phyloP scores from a whole-genome alignment of 768 basidiomycete species.

The Strobilomyces dryophilus region DNA sequence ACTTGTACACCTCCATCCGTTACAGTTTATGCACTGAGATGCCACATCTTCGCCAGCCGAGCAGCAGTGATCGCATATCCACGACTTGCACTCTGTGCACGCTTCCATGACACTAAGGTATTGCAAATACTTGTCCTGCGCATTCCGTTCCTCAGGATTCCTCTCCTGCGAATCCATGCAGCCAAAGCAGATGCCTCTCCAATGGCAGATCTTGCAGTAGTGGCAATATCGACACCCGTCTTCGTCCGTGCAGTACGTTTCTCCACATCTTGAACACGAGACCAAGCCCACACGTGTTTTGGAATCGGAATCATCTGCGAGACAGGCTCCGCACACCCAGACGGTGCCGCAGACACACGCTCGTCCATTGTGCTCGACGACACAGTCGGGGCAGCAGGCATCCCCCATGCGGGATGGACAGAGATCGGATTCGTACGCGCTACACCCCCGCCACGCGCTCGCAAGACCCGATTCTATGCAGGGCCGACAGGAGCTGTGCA shows the following conservation, averaged over 20 bases:
- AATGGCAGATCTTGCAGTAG: background rate
- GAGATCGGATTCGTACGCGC: background rate
- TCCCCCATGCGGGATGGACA: background rate
- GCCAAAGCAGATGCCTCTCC: background rate
- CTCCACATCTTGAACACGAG: background rate
- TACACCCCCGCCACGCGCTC: background rate
- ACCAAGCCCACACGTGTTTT: background rate
- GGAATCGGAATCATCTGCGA: too few relatives aligned
- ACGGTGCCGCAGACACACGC: background rate
- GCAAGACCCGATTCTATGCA: background rate
- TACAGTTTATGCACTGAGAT: too few relatives aligned
- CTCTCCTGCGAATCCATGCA: background rate
- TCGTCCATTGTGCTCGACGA: background rate
- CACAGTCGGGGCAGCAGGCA: background rate
- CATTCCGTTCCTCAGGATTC: too few relatives aligned
- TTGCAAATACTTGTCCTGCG: background rate
- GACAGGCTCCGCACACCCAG: background rate
- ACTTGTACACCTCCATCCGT: too few relatives aligned
- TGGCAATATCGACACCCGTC: background rate
- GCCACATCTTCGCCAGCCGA: background rate
- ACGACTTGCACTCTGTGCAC: background rate
- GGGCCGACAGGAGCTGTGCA: background rate
- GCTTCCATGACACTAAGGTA: too few relatives aligned
- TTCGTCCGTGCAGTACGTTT: background rate
- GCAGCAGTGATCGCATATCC: background rate